Evolutionary conservation across 176 grass and related monocot genomes (phyloP).

Genomic region (Metroxylon sagu): DNA sequence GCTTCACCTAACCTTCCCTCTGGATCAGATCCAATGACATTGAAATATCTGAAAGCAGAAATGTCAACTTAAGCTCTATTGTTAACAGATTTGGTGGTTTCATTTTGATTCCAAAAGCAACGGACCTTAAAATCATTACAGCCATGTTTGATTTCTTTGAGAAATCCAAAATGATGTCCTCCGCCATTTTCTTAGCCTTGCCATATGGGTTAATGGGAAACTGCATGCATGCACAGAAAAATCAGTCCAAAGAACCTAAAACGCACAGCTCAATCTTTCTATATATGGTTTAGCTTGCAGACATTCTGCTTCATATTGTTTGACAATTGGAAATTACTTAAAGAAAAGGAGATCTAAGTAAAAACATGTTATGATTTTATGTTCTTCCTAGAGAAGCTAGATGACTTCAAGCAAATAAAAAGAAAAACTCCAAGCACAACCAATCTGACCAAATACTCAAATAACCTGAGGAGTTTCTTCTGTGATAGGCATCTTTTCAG

Average conservation of each 20-base stretch:
- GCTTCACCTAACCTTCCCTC: slow-evolving; percentile 78
- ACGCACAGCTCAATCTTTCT: too few relatives aligned
- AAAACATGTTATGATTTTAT: too few relatives aligned
- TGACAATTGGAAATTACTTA: too few relatives aligned
- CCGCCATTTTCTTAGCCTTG: slow-evolving; percentile 96
- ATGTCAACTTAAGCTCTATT: not conserved
- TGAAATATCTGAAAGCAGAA: slow-evolving; percentile 61
- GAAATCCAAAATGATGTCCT: slow-evolving; percentile 95
- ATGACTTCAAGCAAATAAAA: too few relatives aligned
- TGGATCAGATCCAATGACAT: slow-evolving; percentile 92
- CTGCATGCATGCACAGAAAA: slow-evolving; percentile 21
- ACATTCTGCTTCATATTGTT: too few relatives aligned
- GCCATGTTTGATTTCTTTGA: slow-evolving; percentile 67
- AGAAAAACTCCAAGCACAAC: too few relatives aligned
- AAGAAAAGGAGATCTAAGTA: too few relatives aligned
- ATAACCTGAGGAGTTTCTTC: slow-evolving; percentile 85
- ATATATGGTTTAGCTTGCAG: too few relatives aligned
- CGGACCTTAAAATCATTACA: slow-evolving; percentile 83
- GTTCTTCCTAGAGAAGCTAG: too few relatives aligned
- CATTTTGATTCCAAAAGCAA: not conserved
- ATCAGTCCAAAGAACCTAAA: not conserved
- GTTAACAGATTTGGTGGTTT: too few relatives aligned
- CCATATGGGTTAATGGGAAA: slow-evolving; percentile 92
- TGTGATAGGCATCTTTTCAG: slow-evolving; percentile 93
- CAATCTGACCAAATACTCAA: too few relatives aligned